phyloP scores from a whole-genome alignment of 768 basidiomycete species.

The Trametes sanguinea region DNA sequence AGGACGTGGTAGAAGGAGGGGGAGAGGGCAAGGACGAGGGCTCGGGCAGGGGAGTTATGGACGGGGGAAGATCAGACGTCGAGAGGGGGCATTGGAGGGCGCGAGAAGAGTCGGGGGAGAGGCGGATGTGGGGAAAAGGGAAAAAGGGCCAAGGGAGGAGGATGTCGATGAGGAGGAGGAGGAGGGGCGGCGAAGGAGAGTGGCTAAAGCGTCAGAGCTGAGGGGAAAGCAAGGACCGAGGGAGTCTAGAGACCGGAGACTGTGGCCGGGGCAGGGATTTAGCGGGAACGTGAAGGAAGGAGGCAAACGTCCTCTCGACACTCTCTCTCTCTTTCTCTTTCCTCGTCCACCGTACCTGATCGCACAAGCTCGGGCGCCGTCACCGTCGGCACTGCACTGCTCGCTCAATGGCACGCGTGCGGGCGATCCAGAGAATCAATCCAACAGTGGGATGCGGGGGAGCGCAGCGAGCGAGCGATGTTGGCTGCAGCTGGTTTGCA shows the following conservation, averaged over 20 bases:
- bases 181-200: slow-evolving; percentile 1
- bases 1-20: not conserved
- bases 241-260: not conserved
- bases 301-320: not conserved
- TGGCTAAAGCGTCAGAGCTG: not conserved
- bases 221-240: not conserved
- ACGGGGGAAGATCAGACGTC: slow-evolving; percentile 16
- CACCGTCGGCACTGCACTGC: no score
- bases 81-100: slow-evolving; percentile 18
- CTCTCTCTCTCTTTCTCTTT: not conserved
- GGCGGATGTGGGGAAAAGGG: slow-evolving; percentile 3
- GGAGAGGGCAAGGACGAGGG: not conserved
- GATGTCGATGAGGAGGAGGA: slow-evolving; percentile 6
- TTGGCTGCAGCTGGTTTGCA: no score
- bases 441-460: no score
- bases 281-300: slow-evolving; percentile 16
- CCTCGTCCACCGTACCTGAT: slow-evolving; percentile 3
- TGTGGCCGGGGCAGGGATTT: slow-evolving; percentile 14
- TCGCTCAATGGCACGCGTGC: no score
- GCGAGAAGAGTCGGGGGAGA: slow-evolving; percentile 4
- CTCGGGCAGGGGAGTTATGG: not conserved
- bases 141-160: slow-evolving; percentile 14
- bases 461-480: no score
- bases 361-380: not conserved
- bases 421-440: no score